These are phyloP conservation scores for Dendrobium huoshanense DNA, from an alignment of 106 monocot genomes.

Conservation along the genomic window DNA sequence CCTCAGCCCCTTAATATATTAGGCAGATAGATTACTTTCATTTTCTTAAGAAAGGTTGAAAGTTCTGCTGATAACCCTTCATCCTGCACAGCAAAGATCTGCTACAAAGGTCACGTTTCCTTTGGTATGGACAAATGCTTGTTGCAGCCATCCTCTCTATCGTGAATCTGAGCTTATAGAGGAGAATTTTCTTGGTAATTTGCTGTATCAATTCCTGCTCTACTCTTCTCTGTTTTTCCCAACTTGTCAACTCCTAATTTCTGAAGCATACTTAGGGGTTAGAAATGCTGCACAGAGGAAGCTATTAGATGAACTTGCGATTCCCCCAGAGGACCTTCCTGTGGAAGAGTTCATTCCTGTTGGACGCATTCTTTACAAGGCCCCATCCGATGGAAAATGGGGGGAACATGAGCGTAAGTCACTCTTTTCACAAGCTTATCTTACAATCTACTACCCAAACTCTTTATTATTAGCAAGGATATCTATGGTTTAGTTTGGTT, in stretches of 20 bases:
- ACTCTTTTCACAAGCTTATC: background rate
- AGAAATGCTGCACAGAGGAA: constrained; percentile 94
- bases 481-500: too few relatives aligned
- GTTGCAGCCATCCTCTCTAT: constrained; percentile 69
- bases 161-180: constrained; percentile 52
- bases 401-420: constrained; percentile 90
- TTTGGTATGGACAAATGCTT: constrained; percentile 65
- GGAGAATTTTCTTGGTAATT: constrained; percentile 43
- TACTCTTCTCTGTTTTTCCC: too few relatives aligned
- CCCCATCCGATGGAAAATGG: constrained; percentile 99
- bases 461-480: too few relatives aligned
- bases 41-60: background rate
- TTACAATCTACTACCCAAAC: background rate
- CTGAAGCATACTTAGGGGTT: constrained; percentile 38
- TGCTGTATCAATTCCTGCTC: background rate
- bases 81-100: constrained; percentile 56
- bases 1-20: too few relatives aligned
- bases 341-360: constrained; percentile 79
- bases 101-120: constrained; percentile 67
- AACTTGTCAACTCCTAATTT: background rate
- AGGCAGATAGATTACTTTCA: background rate
- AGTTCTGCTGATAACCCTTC: background rate
- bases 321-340: constrained; percentile 65
- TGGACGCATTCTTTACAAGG: constrained; percentile 90
- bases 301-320: constrained; percentile 82